These are phyloP conservation scores for Raphanus raphanistrum DNA, from an alignment of 345 rosid species.

Conservation along the genomic window DNA sequence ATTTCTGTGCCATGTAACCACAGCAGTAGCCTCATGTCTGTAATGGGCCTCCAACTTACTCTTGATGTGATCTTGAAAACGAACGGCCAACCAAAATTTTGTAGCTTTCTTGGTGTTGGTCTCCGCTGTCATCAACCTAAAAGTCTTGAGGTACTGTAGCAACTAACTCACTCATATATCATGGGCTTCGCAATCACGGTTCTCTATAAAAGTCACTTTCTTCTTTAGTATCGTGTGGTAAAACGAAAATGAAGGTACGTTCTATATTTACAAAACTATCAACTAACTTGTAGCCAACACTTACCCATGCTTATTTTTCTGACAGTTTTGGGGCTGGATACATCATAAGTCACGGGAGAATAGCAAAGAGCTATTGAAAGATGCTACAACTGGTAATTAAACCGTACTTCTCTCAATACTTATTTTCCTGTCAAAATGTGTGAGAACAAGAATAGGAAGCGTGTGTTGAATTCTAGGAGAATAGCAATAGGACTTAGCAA, in stretches of 20 bases:
- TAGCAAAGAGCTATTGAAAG: conserved; percentile 57
- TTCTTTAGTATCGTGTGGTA: conserved; percentile 39
- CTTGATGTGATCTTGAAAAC: conserved; percentile 67
- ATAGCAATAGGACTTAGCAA: conserved; percentile 21
- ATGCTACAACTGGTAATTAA: conserved; percentile 58
- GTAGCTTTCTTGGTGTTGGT: conserved; percentile 70
- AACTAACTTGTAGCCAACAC: conserved; percentile 33
- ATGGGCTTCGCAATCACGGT: conserved; percentile 33
- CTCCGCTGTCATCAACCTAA: conserved; percentile 45
- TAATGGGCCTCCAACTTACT: conserved; percentile 36
- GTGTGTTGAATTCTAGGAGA: conserved; percentile 1
- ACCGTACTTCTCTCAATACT: conserved; percentile 29
- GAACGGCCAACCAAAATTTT: conserved; percentile 71
- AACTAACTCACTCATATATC: conserved; percentile 41
- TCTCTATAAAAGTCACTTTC: conserved; percentile 43
- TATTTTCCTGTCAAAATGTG: conserved; percentile 12
- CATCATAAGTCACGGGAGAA: conserved; percentile 53
- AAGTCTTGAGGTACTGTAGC: conserved; percentile 44
- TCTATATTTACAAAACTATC: conserved; percentile 21
- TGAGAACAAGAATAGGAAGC: conserved; percentile 20
- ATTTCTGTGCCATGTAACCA: conserved; percentile 33
- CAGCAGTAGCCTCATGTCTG: conserved; percentile 40
- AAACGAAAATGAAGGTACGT: conserved; percentile 70
- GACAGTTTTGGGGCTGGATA: conserved; percentile 88
- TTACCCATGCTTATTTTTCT: conserved; percentile 39